These are phyloP conservation scores for Stereocaulon alpinum DNA, from an alignment of 495 filamentous ascomycete species.

Conservation along the genomic window DNA sequence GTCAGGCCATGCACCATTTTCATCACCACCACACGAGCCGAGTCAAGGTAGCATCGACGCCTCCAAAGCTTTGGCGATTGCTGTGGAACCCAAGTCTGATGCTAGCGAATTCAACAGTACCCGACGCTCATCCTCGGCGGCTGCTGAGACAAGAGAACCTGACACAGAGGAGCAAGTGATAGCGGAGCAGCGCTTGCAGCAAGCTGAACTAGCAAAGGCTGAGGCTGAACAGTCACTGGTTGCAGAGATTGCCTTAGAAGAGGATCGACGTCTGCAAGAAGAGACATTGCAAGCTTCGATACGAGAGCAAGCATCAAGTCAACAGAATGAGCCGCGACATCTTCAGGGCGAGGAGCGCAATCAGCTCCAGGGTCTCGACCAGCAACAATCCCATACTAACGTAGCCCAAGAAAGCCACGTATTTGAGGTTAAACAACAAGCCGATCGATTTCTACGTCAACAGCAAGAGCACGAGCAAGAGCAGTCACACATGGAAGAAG, in stretches of 20 bases:
- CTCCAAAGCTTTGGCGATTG: neutral
- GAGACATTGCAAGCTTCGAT: neutral
- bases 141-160: neutral
- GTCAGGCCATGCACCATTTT: slow-evolving; percentile 21
- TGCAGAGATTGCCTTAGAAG: neutral
- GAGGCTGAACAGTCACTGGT: slow-evolving; percentile 7
- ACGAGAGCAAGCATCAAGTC: neutral
- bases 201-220: slow-evolving; percentile 5
- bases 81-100: neutral
- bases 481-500: neutral
- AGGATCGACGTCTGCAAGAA: neutral
- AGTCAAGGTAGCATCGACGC: neutral
- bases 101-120: neutral
- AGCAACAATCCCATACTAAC: neutral
- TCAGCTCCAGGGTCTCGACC: neutral
- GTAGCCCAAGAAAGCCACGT: neutral
- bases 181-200: slow-evolving; percentile 1
- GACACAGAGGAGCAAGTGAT: neutral
- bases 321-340: neutral
- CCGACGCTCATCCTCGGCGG: neutral
- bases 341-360: neutral
- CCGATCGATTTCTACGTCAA: neutral
- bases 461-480: neutral
- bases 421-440: neutral
- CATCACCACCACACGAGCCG: neutral